Conservation (phyloP, 1,284 basidiomycete genomes). For the Cerrena zonata region DNA sequence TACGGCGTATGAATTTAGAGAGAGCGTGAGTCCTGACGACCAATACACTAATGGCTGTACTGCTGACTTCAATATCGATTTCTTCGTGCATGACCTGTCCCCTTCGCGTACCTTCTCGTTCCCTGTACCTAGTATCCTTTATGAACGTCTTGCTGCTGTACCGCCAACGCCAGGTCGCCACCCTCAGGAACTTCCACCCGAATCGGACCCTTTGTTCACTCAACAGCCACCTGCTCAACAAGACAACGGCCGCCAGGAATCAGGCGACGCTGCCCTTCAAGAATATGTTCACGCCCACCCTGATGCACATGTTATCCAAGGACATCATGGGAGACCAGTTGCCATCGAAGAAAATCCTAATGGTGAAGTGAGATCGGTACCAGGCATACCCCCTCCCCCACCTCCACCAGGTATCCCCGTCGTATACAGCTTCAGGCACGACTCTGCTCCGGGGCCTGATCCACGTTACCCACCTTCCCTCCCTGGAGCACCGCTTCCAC, state of each 20-base stretch:
- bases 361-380: constrained; percentile 23
- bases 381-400: constrained; percentile 26
- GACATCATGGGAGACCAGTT: constrained; percentile 42
- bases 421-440: constrained; percentile 28
- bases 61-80: too few relatives aligned
- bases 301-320: constrained; percentile 38
- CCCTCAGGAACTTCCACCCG: constrained; percentile 24
- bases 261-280: constrained; percentile 37
- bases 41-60: constrained; percentile 21
- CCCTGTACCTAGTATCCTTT: constrained; percentile 52
- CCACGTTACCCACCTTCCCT: constrained; percentile 45
- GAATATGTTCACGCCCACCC: constrained; percentile 45
- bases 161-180: constrained; percentile 47
- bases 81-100: too few relatives aligned
- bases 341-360: constrained; percentile 40
- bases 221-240: constrained; percentile 28
- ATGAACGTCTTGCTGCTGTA: constrained; percentile 63
- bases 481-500: constrained; percentile 31
- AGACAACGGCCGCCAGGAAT: constrained; percentile 24
- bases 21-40: constrained; percentile 69
- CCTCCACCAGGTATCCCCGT: constrained; percentile 36
- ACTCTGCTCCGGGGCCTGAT: constrained; percentile 36
- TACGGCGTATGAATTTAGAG: constrained; percentile 84
- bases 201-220: constrained; percentile 23
- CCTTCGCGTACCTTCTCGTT: too few relatives aligned